A percentile compares a stretch with the other conserved stretches of the same genome.
These are phyloP conservation scores for Leccinum longicurvipes DNA, from an alignment of 768 basidiomycete genomes.

Conservation along the genomic window DNA sequence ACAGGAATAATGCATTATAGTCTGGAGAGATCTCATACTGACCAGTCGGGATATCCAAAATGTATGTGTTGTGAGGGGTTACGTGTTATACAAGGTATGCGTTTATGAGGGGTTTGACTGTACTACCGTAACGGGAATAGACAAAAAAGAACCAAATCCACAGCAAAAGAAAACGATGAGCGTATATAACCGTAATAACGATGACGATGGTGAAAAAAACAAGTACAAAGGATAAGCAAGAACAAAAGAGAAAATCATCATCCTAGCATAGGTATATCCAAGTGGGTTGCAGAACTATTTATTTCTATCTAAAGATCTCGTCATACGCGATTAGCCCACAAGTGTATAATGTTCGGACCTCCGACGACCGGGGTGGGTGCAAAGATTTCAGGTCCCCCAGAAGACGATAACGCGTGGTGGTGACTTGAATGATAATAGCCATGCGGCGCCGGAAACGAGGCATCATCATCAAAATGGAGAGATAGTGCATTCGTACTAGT, in stretches of 20 bases:
- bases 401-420: constrained; percentile 16
- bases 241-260: neutral
- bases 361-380: constrained; percentile 35
- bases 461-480: constrained; percentile 37
- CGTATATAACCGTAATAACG: constrained; percentile 13
- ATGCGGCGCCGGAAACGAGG: constrained; percentile 30
- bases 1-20: too few relatives aligned
- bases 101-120: too few relatives aligned
- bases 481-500: constrained; percentile 32
- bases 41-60: neutral
- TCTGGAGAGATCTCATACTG: neutral
- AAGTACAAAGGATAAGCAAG: neutral
- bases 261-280: neutral
- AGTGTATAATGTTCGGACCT: constrained; percentile 32
- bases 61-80: neutral
- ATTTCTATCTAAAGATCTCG: constrained; percentile 5
- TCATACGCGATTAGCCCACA: constrained; percentile 34
- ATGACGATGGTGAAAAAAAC: neutral
- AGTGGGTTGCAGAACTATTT: neutral
- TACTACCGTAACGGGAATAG: neutral
- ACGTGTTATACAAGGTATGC: neutral
- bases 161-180: constrained; percentile 9
- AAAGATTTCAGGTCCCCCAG: constrained; percentile 29
- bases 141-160: constrained; percentile 1
- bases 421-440: constrained; percentile 10